phyloP scores from a whole-genome alignment of 2,329 filamentous ascomycete species.

The Aspergillus tamarii region DNA sequence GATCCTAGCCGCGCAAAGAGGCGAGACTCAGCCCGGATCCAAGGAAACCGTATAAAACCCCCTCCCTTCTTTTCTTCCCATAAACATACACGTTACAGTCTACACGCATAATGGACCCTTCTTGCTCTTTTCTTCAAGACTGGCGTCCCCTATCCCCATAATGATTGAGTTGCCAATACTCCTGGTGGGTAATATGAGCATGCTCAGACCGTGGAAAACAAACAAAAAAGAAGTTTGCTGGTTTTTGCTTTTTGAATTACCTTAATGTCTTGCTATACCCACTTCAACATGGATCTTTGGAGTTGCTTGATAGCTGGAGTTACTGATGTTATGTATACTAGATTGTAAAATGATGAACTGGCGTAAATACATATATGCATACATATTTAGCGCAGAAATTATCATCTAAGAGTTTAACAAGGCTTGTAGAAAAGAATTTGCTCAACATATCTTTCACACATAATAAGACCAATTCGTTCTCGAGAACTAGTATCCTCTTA shows the following conservation, averaged over 20 bases:
- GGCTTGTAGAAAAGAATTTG: too few relatives aligned
- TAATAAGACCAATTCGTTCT: background rate
- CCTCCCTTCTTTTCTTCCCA: background rate
- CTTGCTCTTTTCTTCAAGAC: background rate
- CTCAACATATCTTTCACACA: background rate
- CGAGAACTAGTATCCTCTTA: background rate
- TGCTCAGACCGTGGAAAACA: background rate
- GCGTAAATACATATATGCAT: too few relatives aligned
- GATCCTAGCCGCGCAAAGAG: constrained; percentile 30
- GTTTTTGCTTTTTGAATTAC: background rate
- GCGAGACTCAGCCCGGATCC: constrained; percentile 58
- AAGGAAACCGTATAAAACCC: constrained; percentile 43
- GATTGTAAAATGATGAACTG: background rate
- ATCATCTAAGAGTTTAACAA: background rate
- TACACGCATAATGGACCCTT: background rate
- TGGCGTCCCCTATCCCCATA: background rate
- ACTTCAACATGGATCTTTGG: background rate
- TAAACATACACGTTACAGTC: background rate
- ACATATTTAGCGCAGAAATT: background rate
- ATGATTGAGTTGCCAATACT: background rate
- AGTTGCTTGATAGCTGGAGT: background rate
- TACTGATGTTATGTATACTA: background rate
- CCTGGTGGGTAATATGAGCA: background rate
- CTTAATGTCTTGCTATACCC: background rate
- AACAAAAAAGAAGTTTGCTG: background rate